Evolutionary conservation across 2,329 filamentous ascomycete species (phyloP).

Genomic region (Sodiomyces alkalinus): DNA sequence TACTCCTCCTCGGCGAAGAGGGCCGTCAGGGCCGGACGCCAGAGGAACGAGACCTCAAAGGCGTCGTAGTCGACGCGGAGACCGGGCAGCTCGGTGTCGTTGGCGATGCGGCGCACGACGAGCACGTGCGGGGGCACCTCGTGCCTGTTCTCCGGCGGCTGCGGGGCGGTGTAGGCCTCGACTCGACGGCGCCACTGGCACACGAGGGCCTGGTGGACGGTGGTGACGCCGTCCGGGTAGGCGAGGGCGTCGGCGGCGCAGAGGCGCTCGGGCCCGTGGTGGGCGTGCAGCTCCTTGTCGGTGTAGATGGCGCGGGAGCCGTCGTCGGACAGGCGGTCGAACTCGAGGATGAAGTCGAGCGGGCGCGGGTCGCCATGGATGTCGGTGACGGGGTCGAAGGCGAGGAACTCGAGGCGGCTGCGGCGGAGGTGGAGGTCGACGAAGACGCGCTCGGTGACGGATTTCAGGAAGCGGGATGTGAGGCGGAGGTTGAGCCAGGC

Average conservation of each 20-base stretch:
- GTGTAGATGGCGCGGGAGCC: slow-evolving; percentile 2
- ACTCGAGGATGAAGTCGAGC: slow-evolving; percentile 4
- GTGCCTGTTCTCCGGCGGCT: slow-evolving; percentile 1
- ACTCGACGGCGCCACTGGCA: slow-evolving; percentile 3
- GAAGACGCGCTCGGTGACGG: slow-evolving; percentile 7
- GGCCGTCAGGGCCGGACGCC: slow-evolving; percentile 6
- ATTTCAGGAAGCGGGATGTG: slow-evolving; percentile 5
- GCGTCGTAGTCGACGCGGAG: slow-evolving; percentile 3
- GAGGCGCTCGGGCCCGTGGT: not conserved
- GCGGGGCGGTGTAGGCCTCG: slow-evolving; percentile 2
- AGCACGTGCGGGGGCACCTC: slow-evolving; percentile 5
- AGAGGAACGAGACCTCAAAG: slow-evolving; percentile 5
- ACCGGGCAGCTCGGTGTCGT: slow-evolving; percentile 8
- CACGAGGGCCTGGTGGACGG: slow-evolving; percentile 1
- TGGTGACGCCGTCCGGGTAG: too few relatives aligned
- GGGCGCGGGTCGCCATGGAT: not conserved
- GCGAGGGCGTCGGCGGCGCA: not conserved
- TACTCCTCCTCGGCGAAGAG: slow-evolving; percentile 8
- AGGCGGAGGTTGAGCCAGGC: slow-evolving; percentile 7
- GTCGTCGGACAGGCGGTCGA: slow-evolving; percentile 2
- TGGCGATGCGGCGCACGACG: slow-evolving; percentile 4
- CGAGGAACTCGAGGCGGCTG: slow-evolving; percentile 4
- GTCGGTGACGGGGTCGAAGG: slow-evolving; percentile 2
- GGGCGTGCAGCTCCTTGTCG: slow-evolving; percentile 1
- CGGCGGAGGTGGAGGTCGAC: slow-evolving; percentile 4